These are phyloP conservation scores for Chaetothyriales sp. DNA, from an alignment of 2,329 filamentous ascomycete species.

Conservation along the genomic window DNA sequence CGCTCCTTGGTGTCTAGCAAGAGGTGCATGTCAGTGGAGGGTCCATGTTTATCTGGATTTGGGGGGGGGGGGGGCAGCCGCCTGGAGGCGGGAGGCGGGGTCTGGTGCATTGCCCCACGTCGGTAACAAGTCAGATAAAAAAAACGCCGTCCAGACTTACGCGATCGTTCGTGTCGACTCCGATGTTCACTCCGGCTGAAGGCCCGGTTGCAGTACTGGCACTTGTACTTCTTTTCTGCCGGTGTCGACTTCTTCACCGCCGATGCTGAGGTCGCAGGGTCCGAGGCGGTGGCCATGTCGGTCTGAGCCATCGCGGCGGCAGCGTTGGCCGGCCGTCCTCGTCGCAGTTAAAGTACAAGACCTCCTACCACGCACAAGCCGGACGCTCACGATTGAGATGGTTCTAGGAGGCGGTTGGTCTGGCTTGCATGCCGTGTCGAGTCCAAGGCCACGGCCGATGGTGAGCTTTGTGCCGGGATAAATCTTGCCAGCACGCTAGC, in stretches of 20 bases:
- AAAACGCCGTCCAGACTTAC: slow-evolving; percentile 50
- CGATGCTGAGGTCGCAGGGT: slow-evolving; percentile 17
- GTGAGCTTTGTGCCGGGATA: neutral
- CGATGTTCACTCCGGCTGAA: slow-evolving; percentile 96
- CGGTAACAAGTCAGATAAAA: slow-evolving; percentile 9
- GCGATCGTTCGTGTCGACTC: slow-evolving; percentile 91
- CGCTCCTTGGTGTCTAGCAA: slow-evolving; percentile 86
- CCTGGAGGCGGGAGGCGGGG: slow-evolving; percentile 9
- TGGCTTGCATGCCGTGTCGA: slow-evolving; percentile 11
- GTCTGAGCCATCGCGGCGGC: slow-evolving; percentile 10
- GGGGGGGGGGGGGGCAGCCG: neutral
- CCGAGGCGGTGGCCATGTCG: slow-evolving; percentile 17
- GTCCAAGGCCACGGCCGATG: neutral
- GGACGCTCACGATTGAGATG: slow-evolving; percentile 18
- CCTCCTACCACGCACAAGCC: slow-evolving; percentile 19
- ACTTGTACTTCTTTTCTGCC: slow-evolving; percentile 98
- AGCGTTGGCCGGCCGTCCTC: neutral
- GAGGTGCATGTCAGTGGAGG: slow-evolving; percentile 8
- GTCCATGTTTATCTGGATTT: slow-evolving; percentile 1
- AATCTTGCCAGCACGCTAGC: neutral
- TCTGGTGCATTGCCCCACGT: slow-evolving; percentile 13
- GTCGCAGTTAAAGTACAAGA: slow-evolving; percentile 11
- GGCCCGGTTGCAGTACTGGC: slow-evolving; percentile 93
- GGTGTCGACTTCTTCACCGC: slow-evolving; percentile 59
- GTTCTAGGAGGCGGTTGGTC: slow-evolving; percentile 9